phyloP scores from a whole-genome alignment of 129 eudicot species.

The Smallanthus sonchifolius region DNA sequence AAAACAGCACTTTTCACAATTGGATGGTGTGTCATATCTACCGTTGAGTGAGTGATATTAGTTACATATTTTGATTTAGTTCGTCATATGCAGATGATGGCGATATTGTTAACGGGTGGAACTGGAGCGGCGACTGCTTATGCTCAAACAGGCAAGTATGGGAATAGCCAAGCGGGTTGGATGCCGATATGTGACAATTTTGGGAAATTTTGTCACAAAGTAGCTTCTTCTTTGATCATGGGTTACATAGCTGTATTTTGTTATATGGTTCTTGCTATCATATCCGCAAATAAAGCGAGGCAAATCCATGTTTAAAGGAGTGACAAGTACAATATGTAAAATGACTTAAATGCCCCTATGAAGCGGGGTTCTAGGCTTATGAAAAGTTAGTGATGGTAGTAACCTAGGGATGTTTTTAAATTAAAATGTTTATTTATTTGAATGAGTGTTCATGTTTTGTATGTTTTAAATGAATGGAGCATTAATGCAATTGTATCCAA shows the following conservation, averaged over 20 bases:
- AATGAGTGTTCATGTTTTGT: slow-evolving; percentile 8
- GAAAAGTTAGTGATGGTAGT: neutral
- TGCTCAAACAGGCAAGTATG: slow-evolving; percentile 51
- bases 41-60: neutral
- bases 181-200: slow-evolving; percentile 40
- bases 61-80: neutral
- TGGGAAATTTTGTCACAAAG: slow-evolving; percentile 41
- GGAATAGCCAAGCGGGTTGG: slow-evolving; percentile 59
- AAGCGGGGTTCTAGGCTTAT: neutral
- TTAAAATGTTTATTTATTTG: slow-evolving; percentile 10
- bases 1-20: neutral
- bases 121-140: slow-evolving; percentile 49
- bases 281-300: slow-evolving; percentile 42
- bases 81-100: slow-evolving; percentile 34
- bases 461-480: slow-evolving; percentile 5
- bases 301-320: slow-evolving; percentile 23
- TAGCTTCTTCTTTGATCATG: slow-evolving; percentile 21
- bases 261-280: slow-evolving; percentile 34
- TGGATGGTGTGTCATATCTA: slow-evolving; percentile 8
- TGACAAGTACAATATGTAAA: slow-evolving; percentile 15
- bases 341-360: neutral
- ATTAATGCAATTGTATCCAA: slow-evolving; percentile 13
- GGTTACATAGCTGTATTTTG: slow-evolving; percentile 24
- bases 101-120: slow-evolving; percentile 32
- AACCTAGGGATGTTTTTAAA: slow-evolving; percentile 6